These are phyloP conservation scores for Beta lomatogona DNA, from an alignment of 179 eudicot species.

Conservation along the genomic window DNA sequence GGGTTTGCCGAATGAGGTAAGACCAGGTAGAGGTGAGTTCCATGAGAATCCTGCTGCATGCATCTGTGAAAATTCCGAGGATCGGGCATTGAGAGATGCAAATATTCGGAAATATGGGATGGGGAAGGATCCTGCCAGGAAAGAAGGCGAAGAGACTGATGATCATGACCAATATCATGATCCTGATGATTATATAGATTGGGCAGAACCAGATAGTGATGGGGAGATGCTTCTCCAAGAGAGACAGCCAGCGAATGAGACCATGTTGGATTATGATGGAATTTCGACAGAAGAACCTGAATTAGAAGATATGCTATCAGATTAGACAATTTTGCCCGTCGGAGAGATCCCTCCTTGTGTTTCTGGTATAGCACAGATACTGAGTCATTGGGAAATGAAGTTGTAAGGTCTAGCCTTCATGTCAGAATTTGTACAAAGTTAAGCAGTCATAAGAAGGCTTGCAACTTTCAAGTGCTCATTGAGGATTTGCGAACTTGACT, in stretches of 20 bases:
- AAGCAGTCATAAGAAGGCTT: slow-evolving; percentile 23
- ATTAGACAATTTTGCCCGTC: slow-evolving; percentile 35
- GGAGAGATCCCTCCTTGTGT: background rate
- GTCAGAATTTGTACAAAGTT: slow-evolving; percentile 31
- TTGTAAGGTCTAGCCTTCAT: slow-evolving; percentile 20
- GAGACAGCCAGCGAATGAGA: slow-evolving; percentile 47
- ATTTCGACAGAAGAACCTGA: slow-evolving; percentile 67
- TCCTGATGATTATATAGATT: slow-evolving; percentile 59
- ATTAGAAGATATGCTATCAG: slow-evolving; percentile 86
- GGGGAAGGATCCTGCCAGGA: slow-evolving; percentile 33
- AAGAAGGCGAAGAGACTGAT: slow-evolving; percentile 47
- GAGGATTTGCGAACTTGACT: background rate
- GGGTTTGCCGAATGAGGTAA: slow-evolving; percentile 85
- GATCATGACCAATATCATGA: slow-evolving; percentile 49
- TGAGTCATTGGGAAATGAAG: background rate
- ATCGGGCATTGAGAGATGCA: slow-evolving; percentile 45
- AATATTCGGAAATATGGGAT: slow-evolving; percentile 41
- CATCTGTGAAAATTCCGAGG: slow-evolving; percentile 76
- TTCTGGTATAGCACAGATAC: background rate
- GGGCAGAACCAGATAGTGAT: slow-evolving; percentile 69
- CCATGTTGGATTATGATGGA: slow-evolving; percentile 55
- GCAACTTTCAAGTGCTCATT: background rate
- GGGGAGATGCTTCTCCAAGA: slow-evolving; percentile 47
- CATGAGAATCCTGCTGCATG: slow-evolving; percentile 92
- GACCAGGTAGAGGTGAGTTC: slow-evolving; percentile 89